Base-by-base conservation (phyloP, 2,329 filamentous ascomycete species). In the Neofusicoccum ribis region DNA sequence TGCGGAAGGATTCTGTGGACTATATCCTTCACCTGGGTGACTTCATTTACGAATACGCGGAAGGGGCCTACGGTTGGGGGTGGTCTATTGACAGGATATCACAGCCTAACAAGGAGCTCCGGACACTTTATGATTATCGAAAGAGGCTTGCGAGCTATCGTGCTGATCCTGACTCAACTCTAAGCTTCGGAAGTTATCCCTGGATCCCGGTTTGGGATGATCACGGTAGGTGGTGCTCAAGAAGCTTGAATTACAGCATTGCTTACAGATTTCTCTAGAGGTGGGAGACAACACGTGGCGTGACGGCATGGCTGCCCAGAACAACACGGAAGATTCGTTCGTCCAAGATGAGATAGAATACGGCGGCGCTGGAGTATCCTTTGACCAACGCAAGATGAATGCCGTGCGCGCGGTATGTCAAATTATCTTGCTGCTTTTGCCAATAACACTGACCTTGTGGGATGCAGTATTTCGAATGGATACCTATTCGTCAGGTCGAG, bases 361-460 rank as follows among this genome's bases (percentile, higher is more conserved):
- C 8, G 63, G 63, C 27, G 63, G 63, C 15, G 47, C 37, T 17
- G 76, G 76, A 8, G 72, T 81, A 15, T 72, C 73, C 3, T 76
- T 80, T 44, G 79, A 81, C 36, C 79, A 81, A 66, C 73, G 79
- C 6, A 81, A 81, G 69, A 81, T 81, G 79, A 79, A 81, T 63
- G 79, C 79, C 8, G 79, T 81, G 5, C 73, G 79, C 15, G 79
- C 79, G 1, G 63, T 64, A 43, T 20, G 63, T 59, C 27, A n/a
- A 9, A 6, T 7, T 1, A 5, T 31, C 27, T 7, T 31, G 27
- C 27, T 7, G 27, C 27, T 31, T 31, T 31, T 31, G 27, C 27
- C 27, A 31, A 31, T 7, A 31, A 31, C 27, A 31, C 27, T 31
- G 27, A 31, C 27, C 5, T 7, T 31, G 27, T 31, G 5, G 71